Evolutionary conservation across 164 flowering plant genomes (phyloP), one percentile per base, ranked within the genome.

Genomic region (Buxus sempervirens): DNA sequence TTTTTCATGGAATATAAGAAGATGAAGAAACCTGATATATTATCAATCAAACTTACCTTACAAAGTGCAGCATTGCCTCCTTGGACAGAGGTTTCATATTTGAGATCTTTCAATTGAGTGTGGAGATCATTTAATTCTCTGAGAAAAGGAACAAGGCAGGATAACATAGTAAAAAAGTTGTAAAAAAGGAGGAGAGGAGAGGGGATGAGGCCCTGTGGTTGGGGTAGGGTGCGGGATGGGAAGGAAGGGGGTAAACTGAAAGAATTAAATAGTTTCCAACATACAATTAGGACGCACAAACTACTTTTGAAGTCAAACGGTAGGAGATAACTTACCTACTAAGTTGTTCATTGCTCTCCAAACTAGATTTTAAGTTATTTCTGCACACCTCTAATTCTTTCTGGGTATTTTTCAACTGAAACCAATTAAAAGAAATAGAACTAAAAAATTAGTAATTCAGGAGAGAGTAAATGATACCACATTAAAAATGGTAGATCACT

Each of bases 341-440:
- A 25, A 95, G 86, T 72, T 85, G 90, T 71, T 76, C 82, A 77
- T 95, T 95, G 9, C 78, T 81, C 63, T 89, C 88, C 65, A 89
- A 70, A 74, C 93, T 89, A 80, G 85, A 76, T 23, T 76, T 77
- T 41, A 95, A 81, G 67, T 83, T 84, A 49, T 48, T 66, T 73
- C 82, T 84, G 81, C 96, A 87, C 36, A 81, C 82, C 60, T 83
- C 90, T 62, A 91, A 75, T 72, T 95, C 96, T 23, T 62, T 61
- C 42, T 71, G 68, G 54, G 90, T 82, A 60, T 62, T 78, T 24
- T 78, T 71, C 76, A 91, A 72, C 98, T 95, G 84, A 64, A 73
- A 75, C 54, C 49, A 73, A 58, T 62, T 38, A 68, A 70, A 51
- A 24, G 6, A 42, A 59, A 58, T 13, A n/a, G 26, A 48, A 10